Percentiles rank a stretch among this genome's conserved stretches.
These are phyloP conservation scores for Cladosporium sp. DNA, from an alignment of 2,329 filamentous ascomycete genomes.

Conservation along the genomic window DNA sequence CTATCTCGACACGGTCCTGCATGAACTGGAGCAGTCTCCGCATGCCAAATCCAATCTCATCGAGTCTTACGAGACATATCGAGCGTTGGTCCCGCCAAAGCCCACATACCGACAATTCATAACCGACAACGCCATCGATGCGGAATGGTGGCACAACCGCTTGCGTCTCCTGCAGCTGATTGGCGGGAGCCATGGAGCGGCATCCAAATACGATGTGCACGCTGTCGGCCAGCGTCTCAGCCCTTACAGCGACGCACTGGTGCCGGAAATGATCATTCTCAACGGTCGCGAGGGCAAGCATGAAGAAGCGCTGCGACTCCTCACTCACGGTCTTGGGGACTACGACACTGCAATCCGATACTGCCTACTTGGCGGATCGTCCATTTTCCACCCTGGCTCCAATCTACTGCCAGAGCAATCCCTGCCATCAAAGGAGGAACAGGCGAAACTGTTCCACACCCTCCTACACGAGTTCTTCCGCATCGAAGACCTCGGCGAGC, in stretches of 20 bases:
- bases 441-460: slow-evolving; percentile 69
- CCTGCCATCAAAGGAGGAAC: slow-evolving; percentile 58
- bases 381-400: slow-evolving; percentile 54
- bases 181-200: slow-evolving; percentile 65
- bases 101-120: slow-evolving; percentile 93
- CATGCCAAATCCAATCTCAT: slow-evolving; percentile 66
- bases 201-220: slow-evolving; percentile 66
- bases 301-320: slow-evolving; percentile 73
- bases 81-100: slow-evolving; percentile 80
- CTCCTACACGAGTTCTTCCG: slow-evolving; percentile 77
- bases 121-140: slow-evolving; percentile 69
- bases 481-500: slow-evolving; percentile 69
- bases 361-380: slow-evolving; percentile 77
- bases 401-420: slow-evolving; percentile 33
- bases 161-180: slow-evolving; percentile 89
- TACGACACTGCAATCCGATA: slow-evolving; percentile 95
- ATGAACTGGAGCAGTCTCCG: slow-evolving; percentile 62
- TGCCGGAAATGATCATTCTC: slow-evolving; percentile 94
- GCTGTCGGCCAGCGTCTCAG: slow-evolving; percentile 69
- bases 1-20: slow-evolving; percentile 86
- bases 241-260: slow-evolving; percentile 67
- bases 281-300: slow-evolving; percentile 81
- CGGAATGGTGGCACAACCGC: slow-evolving; percentile 84
- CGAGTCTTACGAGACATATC: slow-evolving; percentile 83
- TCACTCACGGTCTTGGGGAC: slow-evolving; percentile 87